A percentile compares a stretch with the other conserved stretches of the same genome.
These are phyloP conservation scores for Steccherinum ochraceum DNA, from an alignment of 768 basidiomycete species.

Conservation along the genomic window DNA sequence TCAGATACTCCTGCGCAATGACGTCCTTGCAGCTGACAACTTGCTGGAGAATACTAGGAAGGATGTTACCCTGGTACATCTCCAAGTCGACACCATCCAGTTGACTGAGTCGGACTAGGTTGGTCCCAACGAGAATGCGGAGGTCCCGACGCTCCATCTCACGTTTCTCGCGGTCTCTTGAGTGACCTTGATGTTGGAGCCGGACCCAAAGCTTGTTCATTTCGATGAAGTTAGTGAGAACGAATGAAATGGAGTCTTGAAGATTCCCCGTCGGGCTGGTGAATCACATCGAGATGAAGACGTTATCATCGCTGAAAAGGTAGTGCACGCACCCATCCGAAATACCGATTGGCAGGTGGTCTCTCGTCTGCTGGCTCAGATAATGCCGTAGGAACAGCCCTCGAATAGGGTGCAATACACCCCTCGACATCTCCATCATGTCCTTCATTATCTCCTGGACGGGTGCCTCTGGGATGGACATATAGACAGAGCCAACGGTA, in stretches of 20 bases:
- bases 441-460: slow-evolving; percentile 99
- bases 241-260: slow-evolving; percentile 92
- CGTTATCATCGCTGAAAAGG: no score
- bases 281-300: no score
- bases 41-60: slow-evolving; percentile 93
- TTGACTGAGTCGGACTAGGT: slow-evolving; percentile 91
- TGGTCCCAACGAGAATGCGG: slow-evolving; percentile 95
- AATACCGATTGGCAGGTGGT: slow-evolving; percentile 85
- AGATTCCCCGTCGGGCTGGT: slow-evolving; percentile 82
- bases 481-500: slow-evolving; percentile 98
- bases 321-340: slow-evolving; percentile 65
- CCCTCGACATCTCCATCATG: slow-evolving; percentile 99
- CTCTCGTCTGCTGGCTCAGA: slow-evolving; percentile 93
- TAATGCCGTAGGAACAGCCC: slow-evolving; percentile 96
- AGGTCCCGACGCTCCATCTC: slow-evolving; percentile 94
- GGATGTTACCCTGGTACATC: slow-evolving; percentile 79
- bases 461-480: slow-evolving; percentile 95
- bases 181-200: slow-evolving; percentile 95
- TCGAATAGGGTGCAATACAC: slow-evolving; percentile 94
- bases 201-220: slow-evolving; percentile 99
- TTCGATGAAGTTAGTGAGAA: slow-evolving; percentile 97
- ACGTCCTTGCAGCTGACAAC: slow-evolving; percentile 98
- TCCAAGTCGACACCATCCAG: slow-evolving; percentile 95
- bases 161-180: slow-evolving; percentile 93
- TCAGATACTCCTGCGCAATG: slow-evolving; percentile 97